Evolutionary conservation across 768 basidiomycete genomes (phyloP), one percentile per base, ranked within the genome.

Genomic region (Suillus clintonianus): DNA sequence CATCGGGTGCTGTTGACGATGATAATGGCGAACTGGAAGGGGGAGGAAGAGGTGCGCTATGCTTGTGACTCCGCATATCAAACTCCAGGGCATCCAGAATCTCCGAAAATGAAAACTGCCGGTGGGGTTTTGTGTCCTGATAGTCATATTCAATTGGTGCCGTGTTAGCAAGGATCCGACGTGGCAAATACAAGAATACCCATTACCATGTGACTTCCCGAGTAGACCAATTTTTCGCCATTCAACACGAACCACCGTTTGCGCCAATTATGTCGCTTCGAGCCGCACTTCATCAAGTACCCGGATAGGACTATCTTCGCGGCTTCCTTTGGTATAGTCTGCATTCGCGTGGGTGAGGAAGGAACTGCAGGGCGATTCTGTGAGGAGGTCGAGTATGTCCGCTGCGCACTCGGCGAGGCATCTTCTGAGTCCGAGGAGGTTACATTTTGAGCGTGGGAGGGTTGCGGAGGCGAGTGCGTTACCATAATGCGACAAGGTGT

Each of bases 171-270:
- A 59, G 45, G 17, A 42, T 47, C 55, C 32, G 36, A 47, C 36
- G 41, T 67, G 51, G 67, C 66, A 68, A 62, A 30, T 58, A 56
- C 55, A 65, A 60, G 30, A 37, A 61, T 42, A 19, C 15, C 51
- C 82, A 89, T 66, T 71, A 97, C 96, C 95, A 99, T 99, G 79
- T 99, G 97, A 74, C 91, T 95, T 56, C 88, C 88, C 11, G 88
- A 89, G 79, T 99, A 99, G 41, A 94, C 79, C 60, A 99, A 78
- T 72, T 89, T 91, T 70, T 95, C 93, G 43, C 89, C 88, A 43
- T 89, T 94, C n/a, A 99, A 80, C 42, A 93, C 89, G 70, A 99
- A 99, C 97, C 96, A 99, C 34, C 97, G 81, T 77, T 99, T 99
- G 62, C 95, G 85, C 97, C 97, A 99, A 68, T 88, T 93, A 70